Conservation (phyloP, 2,329 filamentous ascomycete genomes). For the Exophiala alcalophila region DNA sequence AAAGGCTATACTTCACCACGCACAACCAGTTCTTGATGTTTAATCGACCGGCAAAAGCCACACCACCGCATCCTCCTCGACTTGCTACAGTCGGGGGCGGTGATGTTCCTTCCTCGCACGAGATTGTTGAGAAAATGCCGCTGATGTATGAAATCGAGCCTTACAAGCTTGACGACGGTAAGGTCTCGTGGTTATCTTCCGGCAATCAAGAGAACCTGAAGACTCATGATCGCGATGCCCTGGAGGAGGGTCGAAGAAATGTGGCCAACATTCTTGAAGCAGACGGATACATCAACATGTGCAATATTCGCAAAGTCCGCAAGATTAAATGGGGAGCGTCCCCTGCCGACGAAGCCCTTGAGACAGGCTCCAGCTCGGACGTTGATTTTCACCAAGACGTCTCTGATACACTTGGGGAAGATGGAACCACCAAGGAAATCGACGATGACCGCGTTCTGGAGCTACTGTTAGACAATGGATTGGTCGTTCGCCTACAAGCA, state of each 20-base stretch:
- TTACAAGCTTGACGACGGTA: conserved; percentile 53
- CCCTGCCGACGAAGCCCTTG: conserved; percentile 53
- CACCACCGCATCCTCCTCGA: conserved; percentile 58
- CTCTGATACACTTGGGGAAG: conserved; percentile 47
- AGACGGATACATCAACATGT: conserved; percentile 64
- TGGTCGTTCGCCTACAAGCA: conserved; percentile 60
- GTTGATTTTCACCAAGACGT: conserved; percentile 55
- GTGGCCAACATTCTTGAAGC: conserved; percentile 56
- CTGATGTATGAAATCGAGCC: conserved; percentile 61
- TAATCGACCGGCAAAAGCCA: conserved; percentile 57
- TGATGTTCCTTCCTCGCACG: conserved; percentile 52
- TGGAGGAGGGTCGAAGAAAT: conserved; percentile 58
- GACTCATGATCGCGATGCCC: conserved; percentile 57
- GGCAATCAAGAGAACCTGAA: conserved; percentile 47
- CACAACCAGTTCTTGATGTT: conserved; percentile 64
- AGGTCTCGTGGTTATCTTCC: conserved; percentile 56
- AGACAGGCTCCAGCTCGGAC: conserved; percentile 52
- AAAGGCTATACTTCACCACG: conserved; percentile 62
- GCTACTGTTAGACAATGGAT: conserved; percentile 58
- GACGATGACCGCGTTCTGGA: conserved; percentile 61
- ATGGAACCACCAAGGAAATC: conserved; percentile 53
- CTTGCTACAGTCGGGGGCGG: conserved; percentile 44
- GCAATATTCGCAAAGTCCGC: conserved; percentile 57
- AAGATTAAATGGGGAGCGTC: conserved; percentile 51
- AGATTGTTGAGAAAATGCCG: conserved; percentile 57